Conservation (phyloP, 2,329 filamentous ascomycete genomes). For the Rhytidhysteron rufulum region DNA sequence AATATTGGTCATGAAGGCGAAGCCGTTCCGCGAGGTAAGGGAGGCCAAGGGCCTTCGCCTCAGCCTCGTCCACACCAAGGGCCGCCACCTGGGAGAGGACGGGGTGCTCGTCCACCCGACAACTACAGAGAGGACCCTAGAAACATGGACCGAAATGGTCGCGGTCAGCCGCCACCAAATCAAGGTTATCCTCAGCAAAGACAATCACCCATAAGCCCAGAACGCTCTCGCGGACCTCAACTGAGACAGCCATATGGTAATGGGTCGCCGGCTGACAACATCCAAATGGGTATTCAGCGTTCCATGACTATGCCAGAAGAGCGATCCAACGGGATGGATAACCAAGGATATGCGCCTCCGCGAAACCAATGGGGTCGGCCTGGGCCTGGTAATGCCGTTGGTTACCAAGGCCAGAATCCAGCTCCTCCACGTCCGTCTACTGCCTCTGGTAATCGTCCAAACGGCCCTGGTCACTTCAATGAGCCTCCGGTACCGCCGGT, state of each 20-base stretch:
- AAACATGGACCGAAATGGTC: constrained; percentile 25
- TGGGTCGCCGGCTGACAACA: constrained; percentile 24
- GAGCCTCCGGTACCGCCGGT: neutral
- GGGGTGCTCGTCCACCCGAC: constrained; percentile 9
- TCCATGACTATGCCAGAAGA: constrained; percentile 37
- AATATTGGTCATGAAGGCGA: constrained; percentile 20
- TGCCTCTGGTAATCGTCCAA: constrained; percentile 26
- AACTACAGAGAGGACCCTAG: constrained; percentile 31
- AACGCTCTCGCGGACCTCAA: constrained; percentile 10
- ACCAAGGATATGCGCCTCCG: constrained; percentile 8
- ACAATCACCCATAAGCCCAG: constrained; percentile 20
- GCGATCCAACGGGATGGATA: constrained; percentile 11
- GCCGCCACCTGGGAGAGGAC: constrained; percentile 4
- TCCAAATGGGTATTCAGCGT: constrained; percentile 28
- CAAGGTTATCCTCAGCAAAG: constrained; percentile 21
- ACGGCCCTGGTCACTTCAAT: constrained; percentile 11
- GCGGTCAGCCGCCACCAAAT: constrained; percentile 21
- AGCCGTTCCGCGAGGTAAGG: constrained; percentile 3
- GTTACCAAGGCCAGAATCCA: constrained; percentile 35
- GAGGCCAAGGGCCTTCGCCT: constrained; percentile 1
- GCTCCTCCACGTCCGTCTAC: constrained; percentile 36
- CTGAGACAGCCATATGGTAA: constrained; percentile 15
- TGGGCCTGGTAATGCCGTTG: constrained; percentile 25
- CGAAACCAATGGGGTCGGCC: constrained; percentile 33
- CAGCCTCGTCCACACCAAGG: constrained; percentile 1